phyloP scores from a whole-genome alignment of 192 early-diverging fungal genomes.

The Linnemannia schmuckeri region DNA sequence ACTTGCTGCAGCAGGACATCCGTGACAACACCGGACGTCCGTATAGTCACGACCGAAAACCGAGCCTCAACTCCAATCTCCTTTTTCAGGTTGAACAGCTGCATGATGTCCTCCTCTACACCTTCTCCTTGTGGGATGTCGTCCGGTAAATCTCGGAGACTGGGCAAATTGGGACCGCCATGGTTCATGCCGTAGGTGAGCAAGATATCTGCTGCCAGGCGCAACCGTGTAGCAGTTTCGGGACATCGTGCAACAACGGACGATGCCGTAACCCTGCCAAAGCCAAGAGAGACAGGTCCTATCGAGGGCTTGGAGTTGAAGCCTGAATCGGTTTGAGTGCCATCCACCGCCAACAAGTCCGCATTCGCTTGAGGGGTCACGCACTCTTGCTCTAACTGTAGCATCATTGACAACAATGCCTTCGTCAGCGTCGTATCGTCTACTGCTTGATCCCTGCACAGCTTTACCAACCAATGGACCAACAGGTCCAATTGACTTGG shows the following conservation, averaged over 20 bases:
- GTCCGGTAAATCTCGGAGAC: conserved; percentile 28
- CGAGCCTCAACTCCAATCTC: conserved; percentile 21
- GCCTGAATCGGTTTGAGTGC: not conserved
- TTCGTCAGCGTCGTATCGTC: conserved; percentile 60
- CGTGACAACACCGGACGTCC: conserved; percentile 47
- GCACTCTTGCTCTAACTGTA: conserved; percentile 54
- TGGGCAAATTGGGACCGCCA: conserved; percentile 15
- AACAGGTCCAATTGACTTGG: conserved; percentile 41
- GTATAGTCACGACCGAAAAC: conserved; percentile 60
- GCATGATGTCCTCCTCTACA: conserved; percentile 32
- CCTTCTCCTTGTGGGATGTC: conserved; percentile 51
- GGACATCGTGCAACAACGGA: conserved; percentile 31
- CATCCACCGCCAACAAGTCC: not conserved
- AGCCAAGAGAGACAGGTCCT: conserved; percentile 17
- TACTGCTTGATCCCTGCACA: conserved; percentile 58
- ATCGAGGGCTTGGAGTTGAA: not conserved
- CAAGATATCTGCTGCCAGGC: conserved; percentile 46
- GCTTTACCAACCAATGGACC: conserved; percentile 55
- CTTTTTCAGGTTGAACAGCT: conserved; percentile 7
- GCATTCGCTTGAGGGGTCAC: conserved; percentile 20
- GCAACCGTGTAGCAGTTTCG: conserved; percentile 35
- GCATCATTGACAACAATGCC: conserved; percentile 52
- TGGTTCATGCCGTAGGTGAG: conserved; percentile 35
- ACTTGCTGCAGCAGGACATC: conserved; percentile 58
- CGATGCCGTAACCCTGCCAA: conserved; percentile 26